Base-by-base conservation (phyloP, 2,329 filamentous ascomycete genomes). In the Nemania sp. region DNA sequence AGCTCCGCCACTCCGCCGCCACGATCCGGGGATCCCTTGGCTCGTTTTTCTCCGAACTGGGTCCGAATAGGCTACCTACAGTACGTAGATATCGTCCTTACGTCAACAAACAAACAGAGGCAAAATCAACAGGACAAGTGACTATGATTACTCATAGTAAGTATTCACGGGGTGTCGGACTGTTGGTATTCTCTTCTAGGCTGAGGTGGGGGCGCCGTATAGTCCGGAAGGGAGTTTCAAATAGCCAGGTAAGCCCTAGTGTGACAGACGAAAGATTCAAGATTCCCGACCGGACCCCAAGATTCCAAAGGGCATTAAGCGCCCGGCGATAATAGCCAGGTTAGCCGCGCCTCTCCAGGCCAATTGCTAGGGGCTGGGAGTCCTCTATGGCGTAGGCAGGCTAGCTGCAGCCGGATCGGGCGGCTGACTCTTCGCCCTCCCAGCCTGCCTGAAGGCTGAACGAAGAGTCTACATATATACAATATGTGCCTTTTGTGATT, bases 1-100 rank as follows among this genome's bases (percentile, higher is more conserved):
- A 51, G 56, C 66, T 60, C 62, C 61, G 62, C 66, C 62, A 61
- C 65, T 51, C 61, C 43, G 52, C 43, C 45, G 57, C 62, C 45
- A 58, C 38, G 52, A 61, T 65, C 56, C 53, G 47, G 56, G 62
- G 62, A 62, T 53, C 66, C 62, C 22, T 24, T 47, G 26, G n/a
- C 47, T 35, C 27, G 20, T 29, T 22, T 55, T 13, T 29, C 20
- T 26, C 26, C 41, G 22, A 24, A 3, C 47, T 10, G 6, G n/a
- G n/a, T n/a, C 22, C 49, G 10, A 52, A 18, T 5, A 4, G 26
- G 20, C 20, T 53, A 53, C 10, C n/a, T 29, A 27, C 15, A 10
- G 10, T 26, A 26, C 10, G 4, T 51, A 45, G 52, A 18, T 52
- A 53, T 32, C 58, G 64, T 51, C 27, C 35, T 58, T 45, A 54